Evolutionary conservation across 2,329 filamentous ascomycete species (phyloP).

Genomic region (Aspergillus thermomutatus): DNA sequence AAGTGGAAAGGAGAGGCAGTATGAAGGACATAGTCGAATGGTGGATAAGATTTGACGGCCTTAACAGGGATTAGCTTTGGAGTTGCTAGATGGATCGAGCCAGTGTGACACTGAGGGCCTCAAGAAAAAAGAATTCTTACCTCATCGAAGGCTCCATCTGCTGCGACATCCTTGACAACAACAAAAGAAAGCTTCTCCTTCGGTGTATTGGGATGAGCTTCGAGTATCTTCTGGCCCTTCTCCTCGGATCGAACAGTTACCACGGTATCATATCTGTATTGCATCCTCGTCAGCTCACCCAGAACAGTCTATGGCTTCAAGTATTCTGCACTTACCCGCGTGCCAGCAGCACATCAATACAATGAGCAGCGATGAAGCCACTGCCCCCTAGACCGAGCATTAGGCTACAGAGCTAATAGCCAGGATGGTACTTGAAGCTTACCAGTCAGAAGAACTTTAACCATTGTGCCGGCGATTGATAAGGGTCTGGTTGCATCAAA

Average conservation of each 20-base stretch:
- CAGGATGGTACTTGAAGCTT: conserved; percentile 6
- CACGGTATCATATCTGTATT: conserved; percentile 55
- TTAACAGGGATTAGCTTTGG: conserved; percentile 12
- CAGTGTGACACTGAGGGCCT: neutral
- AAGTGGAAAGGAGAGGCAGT: conserved; percentile 73
- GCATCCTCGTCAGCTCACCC: conserved; percentile 4
- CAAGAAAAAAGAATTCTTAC: conserved; percentile 24
- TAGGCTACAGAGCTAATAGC: conserved; percentile 6
- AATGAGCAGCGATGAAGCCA: conserved; percentile 65
- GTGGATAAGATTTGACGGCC: conserved; percentile 58
- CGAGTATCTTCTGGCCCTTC: conserved; percentile 60
- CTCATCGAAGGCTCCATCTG: conserved; percentile 66
- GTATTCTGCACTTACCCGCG: conserved; percentile 40
- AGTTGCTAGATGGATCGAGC: neutral
- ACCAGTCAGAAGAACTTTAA: conserved; percentile 40
- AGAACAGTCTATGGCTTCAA: neutral
- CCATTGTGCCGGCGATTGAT: conserved; percentile 22
- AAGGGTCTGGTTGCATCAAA: neutral
- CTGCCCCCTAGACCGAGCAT: conserved; percentile 48
- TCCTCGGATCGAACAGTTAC: conserved; percentile 61
- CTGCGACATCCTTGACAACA: conserved; percentile 70
- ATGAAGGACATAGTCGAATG: conserved; percentile 71
- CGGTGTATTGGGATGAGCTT: conserved; percentile 49
- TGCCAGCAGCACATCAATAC: conserved; percentile 58
- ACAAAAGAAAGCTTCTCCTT: conserved; percentile 60